A percentile compares a stretch with the other conserved stretches of the same genome.
Conservation (phyloP, 441 rosid genomes). For the Manihot esculenta region DNA sequence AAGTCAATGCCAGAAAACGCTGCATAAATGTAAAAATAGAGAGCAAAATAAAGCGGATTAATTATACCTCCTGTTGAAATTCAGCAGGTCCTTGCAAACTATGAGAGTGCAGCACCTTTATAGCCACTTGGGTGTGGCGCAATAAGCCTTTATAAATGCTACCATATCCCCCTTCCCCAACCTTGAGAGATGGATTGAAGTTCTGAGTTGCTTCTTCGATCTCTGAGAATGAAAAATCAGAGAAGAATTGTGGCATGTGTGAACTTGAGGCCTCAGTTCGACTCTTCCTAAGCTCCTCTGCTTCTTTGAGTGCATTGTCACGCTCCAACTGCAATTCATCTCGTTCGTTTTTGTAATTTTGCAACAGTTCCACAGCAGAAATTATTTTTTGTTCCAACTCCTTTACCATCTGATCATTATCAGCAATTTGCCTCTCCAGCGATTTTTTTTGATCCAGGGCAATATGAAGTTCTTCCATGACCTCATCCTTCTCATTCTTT, state of each 20-base stretch:
- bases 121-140: slow-evolving; percentile 72
- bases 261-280: slow-evolving; percentile 55
- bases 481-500: slow-evolving; percentile 47
- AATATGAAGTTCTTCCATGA: slow-evolving; percentile 49
- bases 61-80: slow-evolving; percentile 84
- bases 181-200: slow-evolving; percentile 67
- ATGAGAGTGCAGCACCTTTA: slow-evolving; percentile 67
- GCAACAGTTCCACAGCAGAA: slow-evolving; percentile 77
- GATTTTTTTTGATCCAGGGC: slow-evolving; percentile 48
- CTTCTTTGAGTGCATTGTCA: slow-evolving; percentile 83
- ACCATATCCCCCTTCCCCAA: slow-evolving; percentile 98
- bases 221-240: slow-evolving; percentile 74
- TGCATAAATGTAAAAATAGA: neutral
- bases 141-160: slow-evolving; percentile 74
- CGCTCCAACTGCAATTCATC: slow-evolving; percentile 72
- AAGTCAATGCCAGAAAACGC: slow-evolving; percentile 9
- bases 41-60: slow-evolving; percentile 11
- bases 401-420: slow-evolving; percentile 49
- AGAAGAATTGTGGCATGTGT: slow-evolving; percentile 53
- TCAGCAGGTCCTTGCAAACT: slow-evolving; percentile 87
- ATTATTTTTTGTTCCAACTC: slow-evolving; percentile 82
- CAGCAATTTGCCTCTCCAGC: slow-evolving; percentile 60
- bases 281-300: slow-evolving; percentile 70
- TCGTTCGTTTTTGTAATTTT: slow-evolving; percentile 62
- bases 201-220: slow-evolving; percentile 69